These are phyloP conservation scores for Ascomycota sp. DNA, from an alignment of 2,329 filamentous ascomycete genomes.

Conservation along the genomic window DNA sequence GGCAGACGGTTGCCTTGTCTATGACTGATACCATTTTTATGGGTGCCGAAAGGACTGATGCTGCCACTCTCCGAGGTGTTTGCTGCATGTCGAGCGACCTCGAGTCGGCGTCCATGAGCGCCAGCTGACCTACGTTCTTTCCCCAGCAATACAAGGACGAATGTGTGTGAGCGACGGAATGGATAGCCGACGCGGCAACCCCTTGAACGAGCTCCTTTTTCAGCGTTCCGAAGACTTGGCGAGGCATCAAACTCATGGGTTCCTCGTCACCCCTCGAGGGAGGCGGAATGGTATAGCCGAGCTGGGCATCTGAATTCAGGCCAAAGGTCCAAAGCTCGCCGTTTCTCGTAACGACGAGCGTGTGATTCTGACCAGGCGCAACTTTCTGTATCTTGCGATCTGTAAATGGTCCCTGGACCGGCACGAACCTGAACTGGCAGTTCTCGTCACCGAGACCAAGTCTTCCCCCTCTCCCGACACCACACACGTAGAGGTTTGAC, in stretches of 20 bases:
- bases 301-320: slow-evolving; percentile 61
- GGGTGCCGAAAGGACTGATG: slow-evolving; percentile 41
- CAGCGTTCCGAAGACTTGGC: slow-evolving; percentile 75
- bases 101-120: slow-evolving; percentile 84
- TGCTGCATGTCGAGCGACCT: slow-evolving; percentile 68
- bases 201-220: slow-evolving; percentile 70
- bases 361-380: slow-evolving; percentile 78
- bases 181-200: slow-evolving; percentile 68
- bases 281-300: slow-evolving; percentile 59
- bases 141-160: slow-evolving; percentile 79
- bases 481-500: slow-evolving; percentile 80
- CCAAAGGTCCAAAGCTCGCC: slow-evolving; percentile 95
- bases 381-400: slow-evolving; percentile 56
- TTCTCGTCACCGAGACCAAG: slow-evolving; percentile 77
- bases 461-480: slow-evolving; percentile 73
- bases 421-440: slow-evolving; percentile 67
- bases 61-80: slow-evolving; percentile 67
- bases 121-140: slow-evolving; percentile 83
- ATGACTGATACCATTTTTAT: slow-evolving; percentile 73
- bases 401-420: slow-evolving; percentile 53
- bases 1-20: slow-evolving; percentile 65
- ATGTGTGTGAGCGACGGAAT: slow-evolving; percentile 72
- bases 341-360: slow-evolving; percentile 58
- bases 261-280: slow-evolving; percentile 53
- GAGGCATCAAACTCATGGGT: slow-evolving; percentile 56